Evolutionary conservation across 1,284 basidiomycete genomes (phyloP).

Genomic region (Ustilago xerochloae): DNA sequence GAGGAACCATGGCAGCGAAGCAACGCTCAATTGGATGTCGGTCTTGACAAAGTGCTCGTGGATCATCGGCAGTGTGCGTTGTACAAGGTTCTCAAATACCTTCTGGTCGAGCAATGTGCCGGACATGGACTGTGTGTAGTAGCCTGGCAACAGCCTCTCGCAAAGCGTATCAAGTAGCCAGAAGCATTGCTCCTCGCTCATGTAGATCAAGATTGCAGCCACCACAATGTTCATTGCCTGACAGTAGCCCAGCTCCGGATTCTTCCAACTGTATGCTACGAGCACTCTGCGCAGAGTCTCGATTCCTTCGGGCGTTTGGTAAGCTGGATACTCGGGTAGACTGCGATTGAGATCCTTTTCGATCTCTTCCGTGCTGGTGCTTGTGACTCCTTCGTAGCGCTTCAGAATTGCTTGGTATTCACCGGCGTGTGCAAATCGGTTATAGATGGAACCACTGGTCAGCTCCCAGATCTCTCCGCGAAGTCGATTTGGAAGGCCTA

Average conservation of each 20-base stretch:
- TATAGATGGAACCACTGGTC: slow-evolving; percentile 87
- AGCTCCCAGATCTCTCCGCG: slow-evolving; percentile 99
- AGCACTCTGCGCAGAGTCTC: slow-evolving; percentile 85
- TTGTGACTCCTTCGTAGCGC: slow-evolving; percentile 82
- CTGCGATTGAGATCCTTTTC: slow-evolving; percentile 94
- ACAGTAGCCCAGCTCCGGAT: slow-evolving; percentile 77
- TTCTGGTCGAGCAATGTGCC: slow-evolving; percentile 96
- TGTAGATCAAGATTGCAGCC: slow-evolving; percentile 92
- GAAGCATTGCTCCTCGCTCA: slow-evolving; percentile 99
- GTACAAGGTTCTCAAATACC: slow-evolving; percentile 96
- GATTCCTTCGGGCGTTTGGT: slow-evolving; percentile 62
- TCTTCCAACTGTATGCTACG: slow-evolving; percentile 96
- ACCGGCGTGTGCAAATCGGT: slow-evolving; percentile 88
- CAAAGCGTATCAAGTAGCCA: slow-evolving; percentile 97
- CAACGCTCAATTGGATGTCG: slow-evolving; percentile 96
- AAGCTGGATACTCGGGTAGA: slow-evolving; percentile 66
- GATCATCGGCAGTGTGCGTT: slow-evolving; percentile 79
- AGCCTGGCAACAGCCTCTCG: slow-evolving; percentile 92
- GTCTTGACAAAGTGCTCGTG: slow-evolving; percentile 91
- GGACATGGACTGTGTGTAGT: slow-evolving; percentile 98
- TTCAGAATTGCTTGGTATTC: slow-evolving; percentile 83
- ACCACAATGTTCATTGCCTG: slow-evolving; percentile 77
- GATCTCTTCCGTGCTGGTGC: slow-evolving; percentile 95
- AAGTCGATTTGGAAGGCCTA: slow-evolving; percentile 92
- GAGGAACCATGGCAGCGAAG: slow-evolving; percentile 97